phyloP scores from a whole-genome alignment of 371 early-diverging fungal genomes.

The Mucor circinelloides region DNA sequence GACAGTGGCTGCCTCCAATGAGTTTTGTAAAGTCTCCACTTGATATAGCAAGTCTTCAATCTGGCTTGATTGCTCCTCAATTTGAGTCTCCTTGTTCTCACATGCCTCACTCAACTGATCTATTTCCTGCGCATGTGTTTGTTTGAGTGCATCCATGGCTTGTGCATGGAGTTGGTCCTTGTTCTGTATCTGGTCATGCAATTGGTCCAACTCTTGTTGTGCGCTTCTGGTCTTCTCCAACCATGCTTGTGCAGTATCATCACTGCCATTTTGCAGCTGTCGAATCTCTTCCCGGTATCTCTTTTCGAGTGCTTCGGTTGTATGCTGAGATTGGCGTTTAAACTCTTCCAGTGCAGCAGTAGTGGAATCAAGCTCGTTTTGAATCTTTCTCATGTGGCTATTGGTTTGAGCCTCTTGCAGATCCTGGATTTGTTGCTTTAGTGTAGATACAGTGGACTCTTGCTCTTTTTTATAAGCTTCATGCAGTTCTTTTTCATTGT shows the following conservation, averaged over 20 bases:
- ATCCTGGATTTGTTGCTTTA: slow-evolving; percentile 14
- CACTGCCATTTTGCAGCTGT: slow-evolving; percentile 39
- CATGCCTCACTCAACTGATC: slow-evolving; percentile 5
- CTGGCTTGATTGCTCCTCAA: slow-evolving; percentile 29
- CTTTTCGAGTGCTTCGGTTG: slow-evolving; percentile 32
- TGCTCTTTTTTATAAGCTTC: slow-evolving; percentile 6
- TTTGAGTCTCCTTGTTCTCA: slow-evolving; percentile 21
- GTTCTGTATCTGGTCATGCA: slow-evolving; percentile 22
- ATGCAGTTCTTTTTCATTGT: slow-evolving; percentile 8
- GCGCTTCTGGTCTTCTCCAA: slow-evolving; percentile 39
- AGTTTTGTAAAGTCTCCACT: slow-evolving; percentile 41
- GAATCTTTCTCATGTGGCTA: slow-evolving; percentile 32
- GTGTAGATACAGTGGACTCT: neutral
- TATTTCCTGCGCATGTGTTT: slow-evolving; percentile 12
- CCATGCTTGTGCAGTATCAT: slow-evolving; percentile 50
- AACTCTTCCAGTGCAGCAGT: slow-evolving; percentile 28
- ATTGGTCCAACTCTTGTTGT: slow-evolving; percentile 35
- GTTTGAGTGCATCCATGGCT: slow-evolving; percentile 8
- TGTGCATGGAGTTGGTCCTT: slow-evolving; percentile 19
- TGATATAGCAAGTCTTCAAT: slow-evolving; percentile 31
- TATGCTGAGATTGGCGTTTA: slow-evolving; percentile 27
- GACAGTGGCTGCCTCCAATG: slow-evolving; percentile 41
- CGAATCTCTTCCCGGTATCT: slow-evolving; percentile 45
- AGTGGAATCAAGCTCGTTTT: slow-evolving; percentile 29
- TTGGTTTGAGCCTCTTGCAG: slow-evolving; percentile 28